Evolutionary conservation across 2,329 filamentous ascomycete genomes (phyloP).

Genomic region (Colletotrichum ledebouriae): DNA sequence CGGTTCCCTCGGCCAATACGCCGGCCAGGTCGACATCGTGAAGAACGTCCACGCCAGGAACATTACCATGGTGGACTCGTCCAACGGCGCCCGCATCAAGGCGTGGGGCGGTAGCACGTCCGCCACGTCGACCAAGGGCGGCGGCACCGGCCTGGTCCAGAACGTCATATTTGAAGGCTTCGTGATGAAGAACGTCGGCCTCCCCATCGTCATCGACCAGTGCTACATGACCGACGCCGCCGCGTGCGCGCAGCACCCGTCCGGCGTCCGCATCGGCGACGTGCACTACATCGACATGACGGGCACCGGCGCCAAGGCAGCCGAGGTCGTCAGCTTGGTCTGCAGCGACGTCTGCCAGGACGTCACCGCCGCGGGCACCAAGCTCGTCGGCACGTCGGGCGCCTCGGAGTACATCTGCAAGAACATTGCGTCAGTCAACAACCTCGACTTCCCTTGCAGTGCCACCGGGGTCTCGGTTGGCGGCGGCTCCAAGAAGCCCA

Average conservation of each 20-base stretch:
- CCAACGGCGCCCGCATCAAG: slow-evolving; percentile 79
- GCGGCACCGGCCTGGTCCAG: slow-evolving; percentile 68
- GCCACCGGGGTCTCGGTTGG: slow-evolving; percentile 11
- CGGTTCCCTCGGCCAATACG: slow-evolving; percentile 79
- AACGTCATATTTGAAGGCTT: slow-evolving; percentile 78
- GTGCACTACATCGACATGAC: slow-evolving; percentile 23
- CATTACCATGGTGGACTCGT: slow-evolving; percentile 69
- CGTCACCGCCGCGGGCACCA: slow-evolving; percentile 6
- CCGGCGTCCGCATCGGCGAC: slow-evolving; percentile 19
- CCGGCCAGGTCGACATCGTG: slow-evolving; percentile 73
- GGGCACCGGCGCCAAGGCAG: slow-evolving; percentile 15
- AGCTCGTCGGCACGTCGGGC: slow-evolving; percentile 18
- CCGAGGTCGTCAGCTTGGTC: slow-evolving; percentile 23
- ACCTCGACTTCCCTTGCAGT: slow-evolving; percentile 20
- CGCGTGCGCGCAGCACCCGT: slow-evolving; percentile 23
- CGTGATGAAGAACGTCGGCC: slow-evolving; percentile 70
- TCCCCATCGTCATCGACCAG: slow-evolving; percentile 49
- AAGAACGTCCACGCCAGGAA: slow-evolving; percentile 76
- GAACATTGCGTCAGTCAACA: slow-evolving; percentile 20
- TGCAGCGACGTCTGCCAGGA: slow-evolving; percentile 23
- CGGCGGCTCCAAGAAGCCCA: neutral
- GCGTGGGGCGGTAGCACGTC: slow-evolving; percentile 71
- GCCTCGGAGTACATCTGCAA: slow-evolving; percentile 18
- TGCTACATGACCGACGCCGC: slow-evolving; percentile 48
- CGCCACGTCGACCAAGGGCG: slow-evolving; percentile 70